Base-by-base conservation (phyloP, 768 basidiomycete genomes). In the Termitomyces sp. region DNA sequence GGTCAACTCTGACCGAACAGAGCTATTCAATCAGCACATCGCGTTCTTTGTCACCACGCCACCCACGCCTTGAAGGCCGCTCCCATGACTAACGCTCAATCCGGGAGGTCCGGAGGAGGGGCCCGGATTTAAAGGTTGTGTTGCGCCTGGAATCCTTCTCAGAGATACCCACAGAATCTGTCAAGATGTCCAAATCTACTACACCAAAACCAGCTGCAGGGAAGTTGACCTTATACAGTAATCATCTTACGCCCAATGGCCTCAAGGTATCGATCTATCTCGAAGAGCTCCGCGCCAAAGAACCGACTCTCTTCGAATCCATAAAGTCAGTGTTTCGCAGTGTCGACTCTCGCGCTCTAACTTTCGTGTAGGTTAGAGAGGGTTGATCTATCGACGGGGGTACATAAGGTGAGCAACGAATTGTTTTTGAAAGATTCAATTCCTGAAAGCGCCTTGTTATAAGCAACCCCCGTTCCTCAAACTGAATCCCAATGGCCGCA, bases 401-500 rank as follows among this genome's bases (percentile, higher is more conserved):
- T 4, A 5, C 64, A 67, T 24, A 65, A 63, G 52, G 66, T 67
- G 24, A 13, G 48, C 24, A 46, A 39, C 4, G 32, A 49, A 32
- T 20, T 11, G 7, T 16, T 15, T 16, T n/a, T 24, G 15, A 51
- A 38, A 15, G 3, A 24, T 20, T 20, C 18, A 24, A 55, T 32
- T 3, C n/a, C 38, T 50, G 18, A 61, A 44, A n/a, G 6, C 20
- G 28, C 36, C 45, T 48, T 28, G 38, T 51, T 18, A 57, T 38
- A 39, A 81, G 77, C 77, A 89, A 69, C 81, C 81, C 0, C 90
- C 88, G 87, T 94, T 88, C 75, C 79, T 94, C 63, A 81, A 83
- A 44, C 67, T 89, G 64, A 91, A 90, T 71, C 89, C 88, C 15
- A 90, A 89, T 63, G 88, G 88, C 38, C 70, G 90, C 44, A 91